Evolutionary conservation across 2,329 filamentous ascomycete species (phyloP), one percentile per base, ranked within the genome.

Genomic region (Fusarium fujikuroi): DNA sequence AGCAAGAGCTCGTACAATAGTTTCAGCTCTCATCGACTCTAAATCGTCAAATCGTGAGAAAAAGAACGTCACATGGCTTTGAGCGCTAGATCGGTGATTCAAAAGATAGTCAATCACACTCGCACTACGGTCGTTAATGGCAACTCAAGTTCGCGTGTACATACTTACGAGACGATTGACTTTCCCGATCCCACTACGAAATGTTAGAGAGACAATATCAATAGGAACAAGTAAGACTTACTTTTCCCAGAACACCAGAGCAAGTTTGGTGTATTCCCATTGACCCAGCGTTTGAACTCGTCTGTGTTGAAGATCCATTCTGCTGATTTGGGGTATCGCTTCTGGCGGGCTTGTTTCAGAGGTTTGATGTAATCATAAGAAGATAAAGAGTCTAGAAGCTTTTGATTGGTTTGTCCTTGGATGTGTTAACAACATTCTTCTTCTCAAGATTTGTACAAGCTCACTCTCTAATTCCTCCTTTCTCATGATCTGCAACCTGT

Each of bases 191-290:
- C 79, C 60, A 80, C 77, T 79, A 9, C 9, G 1, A 19, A 3
- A 0, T 4, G 4, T 66, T 16, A 39, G 39, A 23, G 19, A 25
- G 2, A 12, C 7, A 14, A 6, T 11, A 1, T 3, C 4, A 0
- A 7, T 0, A 5, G 12, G 18, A 42, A 28, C 16, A 21, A 1
- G 56, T 5, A 39, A 1, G 1, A 70, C 77, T 66, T 43, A 80
- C 79, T 79, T 43, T 80, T 82, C 1, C 80, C 80, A 3, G 72
- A 79, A 39, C 76, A 80, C 80, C 78, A 81, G 0, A 82, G 23
- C 1, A 62, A 52, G 3, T 75, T 37, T 4, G 74, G 52, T 3
- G 47, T 37, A 3, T 47, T 42, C 9, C 62, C 69, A 3, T 66
- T 21, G 0, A 61, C 21, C 79, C 80, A 82, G 2, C 59, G 50